phyloP scores from a whole-genome alignment of 176 grass and related monocot genomes.

The Musa acuminata region DNA sequence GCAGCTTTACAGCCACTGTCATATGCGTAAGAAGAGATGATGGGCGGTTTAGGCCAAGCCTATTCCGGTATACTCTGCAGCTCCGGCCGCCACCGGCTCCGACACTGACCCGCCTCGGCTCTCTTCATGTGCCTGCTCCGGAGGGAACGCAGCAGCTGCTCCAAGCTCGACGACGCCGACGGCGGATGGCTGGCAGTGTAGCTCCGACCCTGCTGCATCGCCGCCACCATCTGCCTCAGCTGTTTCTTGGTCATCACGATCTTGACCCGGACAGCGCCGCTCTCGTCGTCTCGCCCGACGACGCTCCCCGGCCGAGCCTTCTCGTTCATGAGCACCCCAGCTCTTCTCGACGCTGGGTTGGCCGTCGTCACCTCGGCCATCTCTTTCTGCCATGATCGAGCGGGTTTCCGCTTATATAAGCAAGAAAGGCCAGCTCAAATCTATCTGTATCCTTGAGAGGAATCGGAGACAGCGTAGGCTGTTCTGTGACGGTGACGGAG shows the following conservation, averaged over 20 bases:
- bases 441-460: neutral
- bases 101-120: neutral
- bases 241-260: slow-evolving; percentile 34
- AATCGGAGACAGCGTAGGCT: neutral
- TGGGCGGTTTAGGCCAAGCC: neutral
- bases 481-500: neutral
- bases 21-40: too few relatives aligned
- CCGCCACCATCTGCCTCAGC: slow-evolving; percentile 28
- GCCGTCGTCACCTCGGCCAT: neutral
- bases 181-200: neutral
- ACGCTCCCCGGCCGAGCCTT: too few relatives aligned
- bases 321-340: too few relatives aligned
- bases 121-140: slow-evolving; percentile 23
- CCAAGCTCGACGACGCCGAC: slow-evolving; percentile 12
- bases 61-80: slow-evolving; percentile 35
- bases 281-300: slow-evolving; percentile 16
- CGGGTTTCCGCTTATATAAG: neutral
- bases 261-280: slow-evolving; percentile 26
- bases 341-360: neutral
- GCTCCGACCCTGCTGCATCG: slow-evolving; percentile 4
- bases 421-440: neutral
- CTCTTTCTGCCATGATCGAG: neutral
- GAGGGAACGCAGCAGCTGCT: slow-evolving; percentile 25
- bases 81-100: slow-evolving; percentile 20
- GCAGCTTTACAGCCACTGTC: too few relatives aligned